These are phyloP conservation scores for Wickerhamiella kurtzmanii DNA, from an alignment of 805 yeast genomes.

Conservation along the genomic window DNA sequence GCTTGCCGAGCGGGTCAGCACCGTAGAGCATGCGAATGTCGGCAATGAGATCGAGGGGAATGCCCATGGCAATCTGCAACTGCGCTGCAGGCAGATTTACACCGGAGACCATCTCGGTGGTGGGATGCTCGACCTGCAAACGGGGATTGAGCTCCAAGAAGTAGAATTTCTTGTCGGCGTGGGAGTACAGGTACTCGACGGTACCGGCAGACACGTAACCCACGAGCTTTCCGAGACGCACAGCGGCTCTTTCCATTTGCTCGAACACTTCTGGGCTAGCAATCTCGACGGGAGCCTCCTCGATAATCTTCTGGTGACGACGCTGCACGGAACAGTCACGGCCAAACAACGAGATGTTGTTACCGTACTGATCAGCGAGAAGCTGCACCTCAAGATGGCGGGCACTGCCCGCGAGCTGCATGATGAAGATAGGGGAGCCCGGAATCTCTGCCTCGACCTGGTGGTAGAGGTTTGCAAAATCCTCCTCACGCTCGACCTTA, in stretches of 20 bases:
- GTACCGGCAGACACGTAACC: slow-evolving; percentile 99
- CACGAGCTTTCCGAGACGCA: slow-evolving; percentile 87
- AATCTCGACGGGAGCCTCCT: slow-evolving; percentile 97
- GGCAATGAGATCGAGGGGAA: slow-evolving; percentile 86
- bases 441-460: slow-evolving; percentile 98
- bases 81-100: slow-evolving; percentile 98
- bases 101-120: slow-evolving; percentile 98
- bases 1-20: slow-evolving; percentile 84
- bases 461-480: slow-evolving; percentile 61
- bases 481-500: slow-evolving; percentile 75
- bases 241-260: slow-evolving; percentile 94
- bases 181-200: slow-evolving; percentile 91
- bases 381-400: slow-evolving; percentile 97
- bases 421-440: slow-evolving; percentile 95
- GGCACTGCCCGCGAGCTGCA: slow-evolving; percentile 95
- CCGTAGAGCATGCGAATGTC: slow-evolving; percentile 91
- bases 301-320: slow-evolving; percentile 97
- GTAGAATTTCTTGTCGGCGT: slow-evolving; percentile 86
- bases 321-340: slow-evolving; percentile 99
- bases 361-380: slow-evolving; percentile 96
- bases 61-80: slow-evolving; percentile 98
- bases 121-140: slow-evolving; percentile 98
- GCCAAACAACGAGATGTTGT: slow-evolving; percentile 91
- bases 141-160: slow-evolving; percentile 96
- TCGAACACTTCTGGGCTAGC: slow-evolving; percentile 77